Evolutionary conservation across 108 stramenopile genomes (phyloP).

Genomic region (Licmophora abbreviata): DNA sequence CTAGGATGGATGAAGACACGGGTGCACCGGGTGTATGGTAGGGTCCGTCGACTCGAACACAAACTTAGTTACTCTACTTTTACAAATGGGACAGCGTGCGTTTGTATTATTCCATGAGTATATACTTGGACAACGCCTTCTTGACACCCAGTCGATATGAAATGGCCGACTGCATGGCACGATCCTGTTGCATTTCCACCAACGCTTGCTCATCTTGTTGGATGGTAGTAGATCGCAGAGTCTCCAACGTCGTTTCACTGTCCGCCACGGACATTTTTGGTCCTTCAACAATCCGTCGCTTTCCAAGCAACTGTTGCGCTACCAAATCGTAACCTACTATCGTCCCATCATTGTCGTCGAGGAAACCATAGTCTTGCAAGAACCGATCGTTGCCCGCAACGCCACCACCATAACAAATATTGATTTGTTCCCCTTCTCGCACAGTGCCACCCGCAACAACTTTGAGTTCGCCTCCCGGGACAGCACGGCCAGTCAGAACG

Average conservation of each 20-base stretch:
- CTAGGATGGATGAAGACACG: neutral
- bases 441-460: constrained; percentile 68
- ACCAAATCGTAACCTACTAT: constrained; percentile 24
- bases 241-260: constrained; percentile 35
- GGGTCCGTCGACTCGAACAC: too few relatives aligned
- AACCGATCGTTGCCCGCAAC: constrained; percentile 68
- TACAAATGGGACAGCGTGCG: too few relatives aligned
- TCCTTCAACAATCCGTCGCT: constrained; percentile 29
- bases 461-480: constrained; percentile 51
- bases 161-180: constrained; percentile 29
- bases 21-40: neutral
- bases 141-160: constrained; percentile 59
- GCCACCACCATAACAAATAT: constrained; percentile 68
- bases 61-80: too few relatives aligned
- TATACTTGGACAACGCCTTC: constrained; percentile 31
- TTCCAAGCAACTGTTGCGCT: constrained; percentile 38
- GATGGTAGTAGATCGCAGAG: constrained; percentile 37
- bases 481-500: constrained; percentile 60
- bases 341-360: constrained; percentile 40
- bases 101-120: constrained; percentile 3
- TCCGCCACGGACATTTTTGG: constrained; percentile 35
- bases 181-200: constrained; percentile 9
- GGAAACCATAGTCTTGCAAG: constrained; percentile 60
- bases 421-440: constrained; percentile 54
- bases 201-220: constrained; percentile 36